phyloP scores from a whole-genome alignment of 116 monocot genomes.

The Cymodocea nodosa region DNA sequence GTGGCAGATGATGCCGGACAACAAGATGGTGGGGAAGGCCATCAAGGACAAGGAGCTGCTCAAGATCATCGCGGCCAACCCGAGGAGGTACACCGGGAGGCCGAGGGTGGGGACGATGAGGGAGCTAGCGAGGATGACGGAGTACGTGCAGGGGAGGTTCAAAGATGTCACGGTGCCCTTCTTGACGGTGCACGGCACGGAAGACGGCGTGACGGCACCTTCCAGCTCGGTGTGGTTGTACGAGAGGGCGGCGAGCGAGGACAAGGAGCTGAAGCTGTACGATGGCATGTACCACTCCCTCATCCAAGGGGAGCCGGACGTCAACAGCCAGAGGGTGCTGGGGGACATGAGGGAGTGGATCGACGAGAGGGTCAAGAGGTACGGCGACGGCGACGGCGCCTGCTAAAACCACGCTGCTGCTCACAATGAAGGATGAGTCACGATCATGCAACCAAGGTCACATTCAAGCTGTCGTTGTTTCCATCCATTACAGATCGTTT shows the following conservation, averaged over 20 bases:
- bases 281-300: slow-evolving; percentile 84
- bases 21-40: slow-evolving; percentile 86
- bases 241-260: slow-evolving; percentile 62
- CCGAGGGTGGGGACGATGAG: slow-evolving; percentile 92
- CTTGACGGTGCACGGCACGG: slow-evolving; percentile 72
- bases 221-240: slow-evolving; percentile 61
- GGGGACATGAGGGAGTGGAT: slow-evolving; percentile 79
- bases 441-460: no score
- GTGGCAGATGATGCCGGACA: slow-evolving; percentile 89
- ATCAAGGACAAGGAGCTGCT: slow-evolving; percentile 59
- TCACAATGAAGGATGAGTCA: no score
- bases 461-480: no score
- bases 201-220: slow-evolving; percentile 56
- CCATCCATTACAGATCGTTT: no score
- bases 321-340: slow-evolving; percentile 60
- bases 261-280: slow-evolving; percentile 64
- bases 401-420: not conserved
- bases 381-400: slow-evolving; percentile 9
- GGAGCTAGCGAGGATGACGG: slow-evolving; percentile 52
- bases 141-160: slow-evolving; percentile 42
- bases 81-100: slow-evolving; percentile 51
- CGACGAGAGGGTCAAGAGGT: slow-evolving; percentile 44
- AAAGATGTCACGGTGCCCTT: slow-evolving; percentile 53
- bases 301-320: slow-evolving; percentile 87
- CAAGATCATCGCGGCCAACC: slow-evolving; percentile 63